Evolutionary conservation across 2,329 filamentous ascomycete genomes (phyloP), one percentile per base, ranked within the genome.

Genomic region (Fusarium tricinctum): DNA sequence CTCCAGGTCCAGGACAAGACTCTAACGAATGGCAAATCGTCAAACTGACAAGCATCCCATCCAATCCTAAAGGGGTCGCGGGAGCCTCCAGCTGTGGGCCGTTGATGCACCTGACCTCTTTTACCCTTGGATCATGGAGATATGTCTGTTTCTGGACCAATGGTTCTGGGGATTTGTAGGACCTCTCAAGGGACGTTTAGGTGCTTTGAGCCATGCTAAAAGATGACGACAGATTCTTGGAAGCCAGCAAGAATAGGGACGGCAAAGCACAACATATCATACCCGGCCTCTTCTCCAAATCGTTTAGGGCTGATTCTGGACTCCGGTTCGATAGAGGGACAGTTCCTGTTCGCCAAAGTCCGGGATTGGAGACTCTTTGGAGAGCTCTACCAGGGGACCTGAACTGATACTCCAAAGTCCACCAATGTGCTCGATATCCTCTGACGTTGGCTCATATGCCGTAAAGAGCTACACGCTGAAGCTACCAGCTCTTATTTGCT

Each of bases 41-140:
- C 44, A 64, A 74, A 61, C 46, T 45, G 57, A 70, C 65, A 61
- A 65, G 67, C 64, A 72, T 69, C 38, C 30, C 28, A 43, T 30
- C 47, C 43, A 55, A 43, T 20, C 65, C 47, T 58, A 69, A 65
- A 55, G 63, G 69, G 71, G 69, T 72, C 72, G 72, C 69, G 72
- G 63, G 44, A 65, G 54, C 62, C 40, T 58, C 71, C 40, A 58
- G 50, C 52, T 72, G 71, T 74, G 72, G 72, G 71, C 69, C 72
- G 30, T 26, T 28, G 53, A 45, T 68, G 66, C 72, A 73, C 72
- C 70, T 74, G 72, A 74, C 72, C 70, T 66, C 54, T 48, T 57
- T 32, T 28, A 63, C 53, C 60, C 70, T 66, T 47, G 69, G 58
- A 58, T 73, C 49, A 62, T 68, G 70, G 72, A 63, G 62, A 63